A percentile compares a stretch with the other conserved stretches of the same genome.
These are phyloP conservation scores for Elongisporangium prolatum DNA, from an alignment of 352 stramenopile genomes.

Conservation along the genomic window DNA sequence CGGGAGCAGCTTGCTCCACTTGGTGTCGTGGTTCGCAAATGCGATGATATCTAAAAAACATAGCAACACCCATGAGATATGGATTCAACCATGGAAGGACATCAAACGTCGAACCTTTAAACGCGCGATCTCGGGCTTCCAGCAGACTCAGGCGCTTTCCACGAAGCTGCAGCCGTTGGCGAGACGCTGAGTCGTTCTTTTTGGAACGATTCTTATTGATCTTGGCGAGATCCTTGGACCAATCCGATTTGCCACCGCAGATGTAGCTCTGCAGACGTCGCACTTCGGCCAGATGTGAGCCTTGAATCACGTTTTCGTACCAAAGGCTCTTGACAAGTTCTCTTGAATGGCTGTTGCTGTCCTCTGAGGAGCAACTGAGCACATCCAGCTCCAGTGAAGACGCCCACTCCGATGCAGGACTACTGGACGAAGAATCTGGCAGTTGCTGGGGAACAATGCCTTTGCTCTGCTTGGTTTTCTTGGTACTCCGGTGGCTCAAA, in stretches of 20 bases:
- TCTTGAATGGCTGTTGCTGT: no score
- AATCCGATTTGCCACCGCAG: slow-evolving; percentile 58
- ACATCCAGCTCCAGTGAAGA: slow-evolving; percentile 38
- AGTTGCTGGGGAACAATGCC: background rate
- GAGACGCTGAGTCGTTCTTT: slow-evolving; percentile 8
- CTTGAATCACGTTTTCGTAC: slow-evolving; percentile 44
- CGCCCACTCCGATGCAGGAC: slow-evolving; percentile 47
- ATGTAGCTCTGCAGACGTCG: slow-evolving; percentile 51
- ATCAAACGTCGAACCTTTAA: slow-evolving; percentile 14
- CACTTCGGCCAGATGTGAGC: slow-evolving; percentile 50
- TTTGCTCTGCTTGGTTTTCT: slow-evolving; percentile 4
- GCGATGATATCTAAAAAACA: slow-evolving; percentile 29
- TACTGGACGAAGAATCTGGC: slow-evolving; percentile 25
- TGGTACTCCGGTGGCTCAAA: slow-evolving; percentile 29
- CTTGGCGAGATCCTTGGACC: slow-evolving; percentile 33
- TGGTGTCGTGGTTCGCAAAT: slow-evolving; percentile 63
- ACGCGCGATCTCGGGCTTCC: slow-evolving; percentile 40
- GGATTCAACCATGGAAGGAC: background rate
- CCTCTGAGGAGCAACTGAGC: slow-evolving; percentile 6
- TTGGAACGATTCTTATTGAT: slow-evolving; percentile 16
- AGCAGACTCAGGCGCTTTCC: slow-evolving; percentile 46
- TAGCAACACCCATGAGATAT: background rate
- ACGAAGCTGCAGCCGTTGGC: background rate
- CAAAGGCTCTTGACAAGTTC: slow-evolving; percentile 25
- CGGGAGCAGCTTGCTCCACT: slow-evolving; percentile 61